Evolutionary conservation across 306 rosid species (phyloP), one percentile per base, ranked within the genome.

Genomic region (Pachyrhizus erosus): DNA sequence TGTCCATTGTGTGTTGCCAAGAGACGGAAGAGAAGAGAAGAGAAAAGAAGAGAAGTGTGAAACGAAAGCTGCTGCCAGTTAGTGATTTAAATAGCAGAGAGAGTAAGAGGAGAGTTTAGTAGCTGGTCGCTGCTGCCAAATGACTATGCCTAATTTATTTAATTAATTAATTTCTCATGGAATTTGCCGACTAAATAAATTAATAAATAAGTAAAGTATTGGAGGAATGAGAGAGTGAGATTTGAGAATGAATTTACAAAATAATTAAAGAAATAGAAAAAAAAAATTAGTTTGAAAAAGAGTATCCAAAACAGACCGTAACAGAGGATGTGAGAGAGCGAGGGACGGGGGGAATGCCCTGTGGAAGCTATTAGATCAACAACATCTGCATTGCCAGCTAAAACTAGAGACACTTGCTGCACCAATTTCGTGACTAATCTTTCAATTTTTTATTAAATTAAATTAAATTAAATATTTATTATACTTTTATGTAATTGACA

Each of bases 51-150:
- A 14, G 42, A 18, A 6, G 78, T 52, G 83, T 40, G 65, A 70
- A 54, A 5, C 6, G 55, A 31, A 57, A 40, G 71, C 17, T 62
- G 18, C 8, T 7, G 17, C 71, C 9, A 60, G 55, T 70, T 13
- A 21, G 37, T 14, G 70, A 39, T 69, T 73, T 75, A 64, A 54
- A 87, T 85, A 85, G 82, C 33, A 24, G 68, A 37, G 68, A 37
- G n/a, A 18, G 65, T 13, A 2, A 14, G 39, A 14, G 42, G 34
- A 31, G 70, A 15, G 78, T 72, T 70, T 29, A 57, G 83, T 45
- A 13, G 71, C 62, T 48, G 20, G 48, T 27, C n/a, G 27, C 77
- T 18, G 12, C 45, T 73, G 80, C 80, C 84, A 48, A 48, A 61
- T 49, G 61, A 15, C 34, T 11, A 61, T 58, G 54, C 20, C 24